These are phyloP conservation scores for Phytophthora multivora DNA, from an alignment of 352 stramenopile species.

Conservation along the genomic window DNA sequence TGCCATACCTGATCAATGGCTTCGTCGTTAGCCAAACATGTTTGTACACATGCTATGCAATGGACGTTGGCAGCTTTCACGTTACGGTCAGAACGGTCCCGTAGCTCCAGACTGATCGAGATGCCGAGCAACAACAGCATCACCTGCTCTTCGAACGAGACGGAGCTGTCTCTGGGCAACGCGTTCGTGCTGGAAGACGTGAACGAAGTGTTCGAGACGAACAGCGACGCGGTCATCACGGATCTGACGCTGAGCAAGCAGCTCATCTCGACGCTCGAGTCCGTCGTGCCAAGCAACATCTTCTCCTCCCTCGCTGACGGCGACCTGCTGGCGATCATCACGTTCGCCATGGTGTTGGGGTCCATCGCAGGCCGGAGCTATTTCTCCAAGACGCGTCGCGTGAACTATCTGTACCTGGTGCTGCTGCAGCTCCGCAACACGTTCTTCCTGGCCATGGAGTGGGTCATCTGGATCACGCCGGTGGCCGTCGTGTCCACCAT, in stretches of 20 bases:
- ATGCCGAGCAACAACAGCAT: constrained; percentile 36
- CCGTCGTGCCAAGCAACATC: constrained; percentile 74
- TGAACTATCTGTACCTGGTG: constrained; percentile 76
- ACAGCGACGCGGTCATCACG: constrained; percentile 40
- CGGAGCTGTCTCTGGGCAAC: constrained; percentile 24
- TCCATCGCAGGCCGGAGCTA: constrained; percentile 59
- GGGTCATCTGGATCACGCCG: constrained; percentile 70
- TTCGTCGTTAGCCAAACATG: too few species aligned
- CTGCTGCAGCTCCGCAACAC: constrained; percentile 73
- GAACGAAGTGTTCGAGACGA: constrained; percentile 57
- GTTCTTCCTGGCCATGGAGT: constrained; percentile 74
- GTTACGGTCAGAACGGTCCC: too few species aligned
- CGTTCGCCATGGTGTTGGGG: constrained; percentile 72
- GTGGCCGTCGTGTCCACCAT: constrained; percentile 72
- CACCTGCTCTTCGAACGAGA: constrained; percentile 30
- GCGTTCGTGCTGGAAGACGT: constrained; percentile 55
- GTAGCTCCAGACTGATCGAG: too few species aligned
- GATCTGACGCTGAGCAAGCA: constrained; percentile 63
- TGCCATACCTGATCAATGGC: too few species aligned
- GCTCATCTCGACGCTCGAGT: constrained; percentile 60
- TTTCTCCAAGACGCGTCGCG: constrained; percentile 57
- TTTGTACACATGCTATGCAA: too few species aligned
- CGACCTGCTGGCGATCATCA: constrained; percentile 66
- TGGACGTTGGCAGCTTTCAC: too few species aligned
- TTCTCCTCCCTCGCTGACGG: constrained; percentile 49